Evolutionary conservation across 1,284 basidiomycete genomes (phyloP), one percentile per base, ranked within the genome.

Genomic region (Cystobasidium pallidum): DNA sequence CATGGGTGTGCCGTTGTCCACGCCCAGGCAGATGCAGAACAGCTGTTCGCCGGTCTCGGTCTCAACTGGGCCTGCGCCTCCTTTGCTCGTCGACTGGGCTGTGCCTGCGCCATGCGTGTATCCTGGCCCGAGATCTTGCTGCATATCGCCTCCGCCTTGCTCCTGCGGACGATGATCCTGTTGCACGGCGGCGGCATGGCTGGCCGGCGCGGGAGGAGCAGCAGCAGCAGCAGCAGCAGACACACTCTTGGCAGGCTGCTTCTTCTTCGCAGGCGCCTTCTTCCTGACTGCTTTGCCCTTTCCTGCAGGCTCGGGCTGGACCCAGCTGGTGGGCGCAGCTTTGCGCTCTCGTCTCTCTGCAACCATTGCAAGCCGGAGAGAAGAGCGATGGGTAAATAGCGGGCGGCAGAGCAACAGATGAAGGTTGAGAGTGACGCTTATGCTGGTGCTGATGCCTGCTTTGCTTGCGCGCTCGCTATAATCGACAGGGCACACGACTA

Each of bases 1-100:
- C 91, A 92, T 92, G 19, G 91, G 90, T 15, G 88, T 85, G 66
- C 89, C 89, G 82, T 91, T 88, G 79, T 91, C 88, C 34, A 85
- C 75, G 0, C 78, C 77, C 15, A 77, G 59, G 62, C 77, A 78
- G 34, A 78, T 73, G 67, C 77, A 78, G 59, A 58, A 62, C 0
- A 71, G 74, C 39, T 34, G 65, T 43, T 47, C 58, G n/a, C 58
- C 58, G 6, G 58, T 47, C n/a, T 51, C 52, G 26, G 55, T 52
- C 41, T 49, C 63, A 24, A 21, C 17, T 32, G 49, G 54, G 2
- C 54, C 54, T 1, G 54, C 54, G 8, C 54, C 54, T 32, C 54
- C 39, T 19, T 54, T 51, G 43, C 43, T 45, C 43, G 6, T 15
- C 11, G 34, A 51, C 13, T 21, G 19, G 21, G 39, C 26, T 24